Percentiles rank a stretch among this genome's conserved stretches.
Evolutionary conservation across 495 filamentous ascomycete species (phyloP).

Genomic region (Saxispiralis lemnorum): DNA sequence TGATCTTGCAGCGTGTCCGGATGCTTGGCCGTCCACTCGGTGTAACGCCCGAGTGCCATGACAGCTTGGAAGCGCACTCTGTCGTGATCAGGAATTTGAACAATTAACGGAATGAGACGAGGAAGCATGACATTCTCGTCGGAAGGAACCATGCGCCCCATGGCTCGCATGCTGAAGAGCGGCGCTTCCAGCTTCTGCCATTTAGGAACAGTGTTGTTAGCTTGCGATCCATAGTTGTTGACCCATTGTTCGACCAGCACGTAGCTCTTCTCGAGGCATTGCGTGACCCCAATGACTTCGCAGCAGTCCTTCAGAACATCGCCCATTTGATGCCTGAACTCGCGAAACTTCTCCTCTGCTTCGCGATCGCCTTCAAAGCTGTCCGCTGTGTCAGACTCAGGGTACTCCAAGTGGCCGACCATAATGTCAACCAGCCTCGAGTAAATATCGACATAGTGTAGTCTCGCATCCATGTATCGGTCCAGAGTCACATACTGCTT

Average conservation of each 20-base stretch:
- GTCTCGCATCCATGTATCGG: constrained; percentile 63
- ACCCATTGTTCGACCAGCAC: constrained; percentile 75
- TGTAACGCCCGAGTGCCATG: constrained; percentile 91
- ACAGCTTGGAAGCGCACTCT: constrained; percentile 93
- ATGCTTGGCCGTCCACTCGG: constrained; percentile 90
- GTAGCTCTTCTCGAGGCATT: constrained; percentile 77
- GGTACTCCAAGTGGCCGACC: constrained; percentile 80
- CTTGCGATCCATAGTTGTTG: constrained; percentile 56
- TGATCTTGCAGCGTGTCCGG: constrained; percentile 81
- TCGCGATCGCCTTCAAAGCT: constrained; percentile 91
- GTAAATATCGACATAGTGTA: constrained; percentile 60
- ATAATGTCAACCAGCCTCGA: constrained; percentile 82
- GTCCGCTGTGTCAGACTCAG: constrained; percentile 54
- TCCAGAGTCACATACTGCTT: constrained; percentile 90
- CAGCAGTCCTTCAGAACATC: constrained; percentile 96
- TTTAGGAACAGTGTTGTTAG: constrained; percentile 63
- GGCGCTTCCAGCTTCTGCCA: constrained; percentile 95
- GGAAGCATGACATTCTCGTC: constrained; percentile 73
- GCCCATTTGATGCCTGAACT: constrained; percentile 92
- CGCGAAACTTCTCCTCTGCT: constrained; percentile 89
- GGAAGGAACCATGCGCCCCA: constrained; percentile 89
- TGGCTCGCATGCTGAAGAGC: constrained; percentile 83
- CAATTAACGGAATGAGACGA: constrained; percentile 76
- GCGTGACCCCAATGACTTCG: constrained; percentile 79
- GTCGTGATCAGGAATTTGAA: constrained; percentile 87